A percentile compares a stretch with the other conserved stretches of the same genome.
Evolutionary conservation across 129 eudicot species (phyloP).

Genomic region (Deinandra increscens): DNA sequence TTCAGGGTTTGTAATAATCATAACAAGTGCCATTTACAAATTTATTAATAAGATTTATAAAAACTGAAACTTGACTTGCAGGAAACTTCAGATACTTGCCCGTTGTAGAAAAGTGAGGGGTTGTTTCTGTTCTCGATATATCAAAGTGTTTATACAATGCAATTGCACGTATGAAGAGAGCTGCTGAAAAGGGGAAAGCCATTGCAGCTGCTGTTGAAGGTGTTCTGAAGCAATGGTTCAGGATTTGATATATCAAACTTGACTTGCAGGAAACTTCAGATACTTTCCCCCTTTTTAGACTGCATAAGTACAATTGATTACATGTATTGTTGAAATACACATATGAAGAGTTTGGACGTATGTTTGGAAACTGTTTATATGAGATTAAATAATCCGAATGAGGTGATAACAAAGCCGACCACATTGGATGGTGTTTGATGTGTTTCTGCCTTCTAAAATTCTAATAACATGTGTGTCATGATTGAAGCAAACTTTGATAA

Average conservation of each 20-base stretch:
- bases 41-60: neutral
- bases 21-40: neutral
- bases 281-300: slow-evolving; percentile 12
- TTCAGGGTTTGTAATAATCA: slow-evolving; percentile 56
- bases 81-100: slow-evolving; percentile 97
- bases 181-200: slow-evolving; percentile 98
- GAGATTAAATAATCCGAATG: neutral
- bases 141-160: slow-evolving; percentile 95
- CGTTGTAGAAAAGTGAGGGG: slow-evolving; percentile 93
- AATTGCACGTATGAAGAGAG: slow-evolving; percentile 93
- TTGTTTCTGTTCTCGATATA: slow-evolving; percentile 84
- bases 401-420: no score
- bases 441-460: no score
- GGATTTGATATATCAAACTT: slow-evolving; percentile 51
- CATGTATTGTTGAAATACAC: slow-evolving; percentile 9
- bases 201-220: slow-evolving; percentile 99
- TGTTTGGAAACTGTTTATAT: neutral
- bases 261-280: slow-evolving; percentile 79
- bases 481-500: no score
- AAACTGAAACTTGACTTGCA: slow-evolving; percentile 25
- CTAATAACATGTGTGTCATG: no score
- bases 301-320: neutral
- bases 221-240: slow-evolving; percentile 84
- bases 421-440: neutral
- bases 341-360: neutral